Base-by-base conservation (phyloP, 148 eudicot genomes). In the Limonium bicolor region DNA sequence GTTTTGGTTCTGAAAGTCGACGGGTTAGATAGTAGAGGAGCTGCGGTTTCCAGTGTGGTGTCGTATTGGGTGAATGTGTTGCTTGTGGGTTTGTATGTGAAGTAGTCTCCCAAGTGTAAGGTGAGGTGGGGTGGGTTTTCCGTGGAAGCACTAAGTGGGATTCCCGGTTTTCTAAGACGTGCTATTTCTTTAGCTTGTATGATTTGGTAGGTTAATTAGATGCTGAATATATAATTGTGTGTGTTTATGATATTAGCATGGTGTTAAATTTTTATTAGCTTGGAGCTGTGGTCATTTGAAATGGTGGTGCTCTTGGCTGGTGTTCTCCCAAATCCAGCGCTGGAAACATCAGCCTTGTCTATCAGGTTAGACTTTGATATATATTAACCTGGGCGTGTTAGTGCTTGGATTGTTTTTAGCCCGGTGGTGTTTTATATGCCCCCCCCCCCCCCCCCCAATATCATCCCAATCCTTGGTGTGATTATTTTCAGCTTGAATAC, bases 401-500 rank as follows among this genome's bases (percentile, higher is more conserved):
- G n/a, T n/a, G n/a, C n/a, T n/a, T n/a, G n/a, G n/a, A n/a, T n/a
- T n/a, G n/a, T n/a, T n/a, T n/a, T n/a, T n/a, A n/a, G n/a, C n/a
- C n/a, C n/a, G n/a, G n/a, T n/a, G n/a, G n/a, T n/a, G n/a, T n/a
- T n/a, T n/a, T n/a, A n/a, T n/a, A n/a, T n/a, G n/a, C n/a, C n/a
- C n/a, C n/a, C n/a, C n/a, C n/a, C n/a, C n/a, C n/a, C n/a, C n/a
- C n/a, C n/a, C n/a, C n/a, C n/a, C n/a, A n/a, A n/a, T n/a, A n/a
- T n/a, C n/a, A n/a, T n/a, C n/a, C n/a, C n/a, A n/a, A n/a, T n/a
- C n/a, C n/a, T n/a, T n/a, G n/a, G n/a, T n/a, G n/a, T n/a, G n/a
- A n/a, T n/a, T n/a, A n/a, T 13, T 48, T 14, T 20, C 82, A 88
- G 96, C 65, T 74, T 86, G 18, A 86, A 78, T 51, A 86, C 87